Evolutionary conservation across 805 yeast species (phyloP).

Genomic region (Kazachstania viticola): DNA sequence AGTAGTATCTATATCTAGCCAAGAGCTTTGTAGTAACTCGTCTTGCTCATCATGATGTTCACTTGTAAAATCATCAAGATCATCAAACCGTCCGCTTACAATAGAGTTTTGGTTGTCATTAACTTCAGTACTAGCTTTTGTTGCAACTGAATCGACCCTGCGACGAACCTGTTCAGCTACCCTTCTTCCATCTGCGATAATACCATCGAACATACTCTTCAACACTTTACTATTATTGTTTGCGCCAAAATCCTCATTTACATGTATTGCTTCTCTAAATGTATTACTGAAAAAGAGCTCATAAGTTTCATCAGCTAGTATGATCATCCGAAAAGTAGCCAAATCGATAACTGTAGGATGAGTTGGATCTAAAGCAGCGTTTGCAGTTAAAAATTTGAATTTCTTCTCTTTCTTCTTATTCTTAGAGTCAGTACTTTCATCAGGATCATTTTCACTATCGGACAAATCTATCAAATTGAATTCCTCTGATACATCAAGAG

Average conservation of each 20-base stretch:
- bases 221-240: constrained; percentile 43
- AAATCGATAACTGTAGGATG: constrained; percentile 64
- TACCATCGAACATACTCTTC: constrained; percentile 81
- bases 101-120: too few relatives aligned
- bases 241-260: constrained; percentile 39
- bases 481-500: constrained; percentile 37
- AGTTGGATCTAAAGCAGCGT: constrained; percentile 73
- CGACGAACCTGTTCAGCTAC: constrained; percentile 85
- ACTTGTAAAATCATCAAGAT: constrained; percentile 22
- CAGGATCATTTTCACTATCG: constrained; percentile 27
- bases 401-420: constrained; percentile 17
- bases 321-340: constrained; percentile 89
- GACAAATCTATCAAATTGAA: constrained; percentile 33
- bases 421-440: too few relatives aligned
- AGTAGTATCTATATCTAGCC: constrained; percentile 18
- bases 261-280: constrained; percentile 54
- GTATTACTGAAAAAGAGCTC: constrained; percentile 72
- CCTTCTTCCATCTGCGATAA: constrained; percentile 83
- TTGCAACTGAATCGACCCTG: constrained; percentile 67
- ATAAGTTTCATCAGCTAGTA: constrained; percentile 86
- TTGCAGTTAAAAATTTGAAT: constrained; percentile 38
- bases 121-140: constrained; percentile 16
- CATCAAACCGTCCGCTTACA: constrained; percentile 16
- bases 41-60: constrained; percentile 22
- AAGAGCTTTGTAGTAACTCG: constrained; percentile 18